A percentile compares a stretch with the other conserved stretches of the same genome.
These are phyloP conservation scores for Luvunga scandens DNA, from an alignment of 345 rosid genomes.

Conservation along the genomic window DNA sequence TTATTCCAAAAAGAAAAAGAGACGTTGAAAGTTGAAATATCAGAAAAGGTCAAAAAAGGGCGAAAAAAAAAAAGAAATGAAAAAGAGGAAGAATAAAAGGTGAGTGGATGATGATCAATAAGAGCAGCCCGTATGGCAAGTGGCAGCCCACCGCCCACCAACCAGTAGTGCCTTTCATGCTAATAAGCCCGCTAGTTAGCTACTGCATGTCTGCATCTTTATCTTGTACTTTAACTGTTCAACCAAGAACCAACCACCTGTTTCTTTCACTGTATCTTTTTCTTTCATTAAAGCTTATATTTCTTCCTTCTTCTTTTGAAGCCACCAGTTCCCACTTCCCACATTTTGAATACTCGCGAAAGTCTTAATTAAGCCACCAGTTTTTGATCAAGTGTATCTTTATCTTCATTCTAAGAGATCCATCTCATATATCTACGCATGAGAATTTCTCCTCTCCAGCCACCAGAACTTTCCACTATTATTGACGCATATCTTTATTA, in stretches of 20 bases:
- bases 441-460: background rate
- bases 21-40: background rate
- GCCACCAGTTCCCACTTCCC: conserved; percentile 11
- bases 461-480: conserved; percentile 7
- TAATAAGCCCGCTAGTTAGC: background rate
- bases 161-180: background rate
- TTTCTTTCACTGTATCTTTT: background rate
- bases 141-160: background rate
- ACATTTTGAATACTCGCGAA: background rate
- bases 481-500: background rate
- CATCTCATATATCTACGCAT: background rate
- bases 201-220: background rate
- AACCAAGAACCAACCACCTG: background rate
- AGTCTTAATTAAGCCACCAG: background rate
- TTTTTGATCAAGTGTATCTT: background rate
- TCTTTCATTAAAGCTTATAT: background rate
- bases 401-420: background rate
- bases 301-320: background rate
- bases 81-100: background rate
- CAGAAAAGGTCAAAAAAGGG: background rate
- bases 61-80: too few relatives aligned
- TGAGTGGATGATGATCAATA: background rate
- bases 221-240: background rate
- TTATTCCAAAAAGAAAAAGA: background rate
- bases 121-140: background rate